phyloP scores from a whole-genome alignment of 441 rosid species.

The Gossypium schwendimanii region DNA sequence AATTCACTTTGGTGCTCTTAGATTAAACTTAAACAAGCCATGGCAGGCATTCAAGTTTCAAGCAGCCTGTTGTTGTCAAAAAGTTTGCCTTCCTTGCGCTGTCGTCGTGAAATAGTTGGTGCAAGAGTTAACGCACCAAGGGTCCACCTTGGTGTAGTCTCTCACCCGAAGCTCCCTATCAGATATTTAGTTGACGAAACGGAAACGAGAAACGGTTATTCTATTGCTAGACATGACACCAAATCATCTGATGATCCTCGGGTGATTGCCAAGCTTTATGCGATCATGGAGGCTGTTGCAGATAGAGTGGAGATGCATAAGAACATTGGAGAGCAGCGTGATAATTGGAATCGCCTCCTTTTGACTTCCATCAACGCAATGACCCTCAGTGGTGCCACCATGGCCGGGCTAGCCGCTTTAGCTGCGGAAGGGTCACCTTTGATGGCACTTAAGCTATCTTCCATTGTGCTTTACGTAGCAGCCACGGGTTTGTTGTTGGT shows the following conservation, averaged over 20 bases:
- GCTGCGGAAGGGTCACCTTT: not conserved
- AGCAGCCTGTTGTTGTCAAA: slow-evolving; percentile 3
- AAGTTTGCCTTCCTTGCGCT: not conserved
- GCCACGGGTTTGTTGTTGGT: slow-evolving; percentile 36
- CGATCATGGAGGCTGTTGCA: slow-evolving; percentile 38
- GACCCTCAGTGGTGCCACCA: slow-evolving; percentile 39
- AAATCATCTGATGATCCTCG: slow-evolving; percentile 2
- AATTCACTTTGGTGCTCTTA: not conserved
- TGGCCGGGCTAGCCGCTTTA: slow-evolving; percentile 29
- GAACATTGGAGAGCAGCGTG: slow-evolving; percentile 48
- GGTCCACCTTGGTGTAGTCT: slow-evolving; percentile 4
- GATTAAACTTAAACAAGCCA: not conserved
- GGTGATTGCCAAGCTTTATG: slow-evolving; percentile 26
- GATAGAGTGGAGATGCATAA: slow-evolving; percentile 57
- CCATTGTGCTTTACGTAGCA: slow-evolving; percentile 34
- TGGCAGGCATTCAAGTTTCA: slow-evolving; percentile 29
- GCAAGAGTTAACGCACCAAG: slow-evolving; percentile 21
- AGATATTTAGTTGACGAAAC: slow-evolving; percentile 12
- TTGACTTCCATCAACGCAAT: slow-evolving; percentile 49
- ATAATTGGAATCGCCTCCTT: slow-evolving; percentile 51
- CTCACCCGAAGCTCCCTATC: slow-evolving; percentile 10
- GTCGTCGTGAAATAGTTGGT: not conserved
- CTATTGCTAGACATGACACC: not conserved
- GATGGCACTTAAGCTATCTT: slow-evolving; percentile 30
- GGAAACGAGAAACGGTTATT: not conserved